Evolutionary conservation across 345 rosid species (phyloP), one percentile per base, ranked within the genome.

Genomic region (Nephelium lappaceum): DNA sequence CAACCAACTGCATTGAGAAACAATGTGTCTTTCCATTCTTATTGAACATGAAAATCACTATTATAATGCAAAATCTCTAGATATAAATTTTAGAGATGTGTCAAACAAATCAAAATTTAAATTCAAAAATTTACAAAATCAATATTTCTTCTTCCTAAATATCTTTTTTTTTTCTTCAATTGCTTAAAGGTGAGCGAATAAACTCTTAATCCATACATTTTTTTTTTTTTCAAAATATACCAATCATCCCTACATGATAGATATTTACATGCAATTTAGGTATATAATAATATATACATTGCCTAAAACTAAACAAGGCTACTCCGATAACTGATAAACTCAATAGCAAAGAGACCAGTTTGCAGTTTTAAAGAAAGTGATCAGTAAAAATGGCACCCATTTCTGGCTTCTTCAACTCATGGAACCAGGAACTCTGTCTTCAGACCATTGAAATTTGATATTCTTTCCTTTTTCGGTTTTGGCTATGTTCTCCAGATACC

Each of bases 401-500:
- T n/a, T 6, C 67, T 55, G 62, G 66, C 57, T 69, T 53, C 67
- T 58, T 77, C 66, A 62, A 60, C 71, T 83, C 78, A 83, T 36
- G 74, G 49, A 69, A 51, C 70, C 64, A 60, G 57, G 14, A 60
- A 10, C 12, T 12, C 80, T 76, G 78, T 79, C 81, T 75, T 87
- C 85, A n/a, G 81, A 75, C 89, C 89, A 85, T 75, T 85, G 78
- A 47, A 86, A 92, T 68, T 79, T 80, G 41, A 55, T 64, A 39
- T 27, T 81, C 77, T 78, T 80, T 66, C 73, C 85, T 71, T 41
- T 63, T 21, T 70, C 74, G 45, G 63, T 83, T 39, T 78, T 86
- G 78, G 72, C 72, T 41, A 74, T 77, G 10, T 80, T 84, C 10
- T 14, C 65, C 78, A 86, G 60, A 77, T 86, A 81, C 3, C 68